Conservation (phyloP, 768 basidiomycete species). For the Dentipellis fragilis region DNA sequence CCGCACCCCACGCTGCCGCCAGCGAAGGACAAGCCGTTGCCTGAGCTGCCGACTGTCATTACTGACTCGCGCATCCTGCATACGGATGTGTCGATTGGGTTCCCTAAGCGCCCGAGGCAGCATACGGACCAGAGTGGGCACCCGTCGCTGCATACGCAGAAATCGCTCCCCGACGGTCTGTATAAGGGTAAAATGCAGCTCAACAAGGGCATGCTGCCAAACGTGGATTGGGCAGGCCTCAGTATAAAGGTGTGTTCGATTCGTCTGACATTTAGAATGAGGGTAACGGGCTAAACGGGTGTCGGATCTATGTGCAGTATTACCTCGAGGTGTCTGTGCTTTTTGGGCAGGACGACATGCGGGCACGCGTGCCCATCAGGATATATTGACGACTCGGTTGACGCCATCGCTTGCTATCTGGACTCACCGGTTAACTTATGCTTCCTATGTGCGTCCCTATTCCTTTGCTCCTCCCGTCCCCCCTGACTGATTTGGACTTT, state of each 20-base stretch:
- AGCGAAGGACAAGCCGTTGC: slow-evolving; percentile 18
- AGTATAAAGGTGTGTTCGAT: slow-evolving; percentile 56
- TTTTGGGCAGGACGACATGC: slow-evolving; percentile 50
- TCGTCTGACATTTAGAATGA: neutral
- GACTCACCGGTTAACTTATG: neutral
- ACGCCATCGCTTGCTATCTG: neutral
- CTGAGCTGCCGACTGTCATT: slow-evolving; percentile 17
- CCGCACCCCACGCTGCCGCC: slow-evolving; percentile 4
- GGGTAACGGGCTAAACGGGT: neutral
- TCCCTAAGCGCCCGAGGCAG: slow-evolving; percentile 56
- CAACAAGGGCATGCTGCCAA: slow-evolving; percentile 49
- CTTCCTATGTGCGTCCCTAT: neutral
- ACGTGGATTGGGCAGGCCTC: slow-evolving; percentile 57
- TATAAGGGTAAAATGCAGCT: slow-evolving; percentile 50
- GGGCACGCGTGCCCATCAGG: slow-evolving; percentile 52
- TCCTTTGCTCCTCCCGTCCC: neutral
- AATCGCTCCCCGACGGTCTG: slow-evolving; percentile 56
- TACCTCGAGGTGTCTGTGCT: slow-evolving; percentile 64
- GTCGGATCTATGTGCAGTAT: slow-evolving; percentile 39
- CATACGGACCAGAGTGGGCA: slow-evolving; percentile 29
- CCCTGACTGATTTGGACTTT: neutral
- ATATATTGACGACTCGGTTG: slow-evolving; percentile 29
- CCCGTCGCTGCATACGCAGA: slow-evolving; percentile 35
- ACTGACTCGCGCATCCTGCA: slow-evolving; percentile 35
- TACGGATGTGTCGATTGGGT: slow-evolving; percentile 51